Conservation (phyloP, 257 asterid species). For the Solanum sitiens region DNA sequence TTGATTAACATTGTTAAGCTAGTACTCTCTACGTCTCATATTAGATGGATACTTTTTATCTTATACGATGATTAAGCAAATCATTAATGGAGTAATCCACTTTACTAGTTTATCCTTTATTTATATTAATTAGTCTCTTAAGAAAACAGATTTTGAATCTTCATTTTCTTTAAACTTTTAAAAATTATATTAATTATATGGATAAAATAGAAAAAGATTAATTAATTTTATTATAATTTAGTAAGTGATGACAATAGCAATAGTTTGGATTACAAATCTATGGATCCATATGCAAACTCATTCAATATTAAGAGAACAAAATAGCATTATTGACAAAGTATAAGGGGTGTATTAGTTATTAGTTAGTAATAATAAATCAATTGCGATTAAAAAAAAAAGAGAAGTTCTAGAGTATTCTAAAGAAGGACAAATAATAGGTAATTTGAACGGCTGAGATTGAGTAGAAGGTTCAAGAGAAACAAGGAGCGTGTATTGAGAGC, state of each 20-base stretch:
- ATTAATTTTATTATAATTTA: no score
- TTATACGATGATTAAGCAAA: background rate
- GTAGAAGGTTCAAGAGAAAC: constrained; percentile 21
- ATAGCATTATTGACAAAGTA: background rate
- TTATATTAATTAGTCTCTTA: background rate
- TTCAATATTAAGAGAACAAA: background rate
- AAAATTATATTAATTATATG: background rate
- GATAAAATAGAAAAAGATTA: no score
- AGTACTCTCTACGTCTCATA: background rate
- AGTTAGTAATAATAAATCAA: background rate
- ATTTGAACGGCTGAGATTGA: constrained; percentile 17
- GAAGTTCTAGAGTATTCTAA: constrained; percentile 20
- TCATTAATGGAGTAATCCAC: background rate
- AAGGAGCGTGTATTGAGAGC: constrained; percentile 5
- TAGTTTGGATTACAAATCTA: background rate
- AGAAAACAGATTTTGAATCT: no score
- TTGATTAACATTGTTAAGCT: background rate
- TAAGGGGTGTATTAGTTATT: background rate
- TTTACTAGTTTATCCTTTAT: background rate
- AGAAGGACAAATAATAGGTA: background rate
- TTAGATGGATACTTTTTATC: background rate
- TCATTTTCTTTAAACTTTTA: background rate
- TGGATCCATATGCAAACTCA: background rate
- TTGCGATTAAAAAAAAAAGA: background rate
- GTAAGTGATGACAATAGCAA: background rate